These are phyloP conservation scores for Rusavskia elegans DNA, from an alignment of 495 filamentous ascomycete genomes.

Conservation along the genomic window DNA sequence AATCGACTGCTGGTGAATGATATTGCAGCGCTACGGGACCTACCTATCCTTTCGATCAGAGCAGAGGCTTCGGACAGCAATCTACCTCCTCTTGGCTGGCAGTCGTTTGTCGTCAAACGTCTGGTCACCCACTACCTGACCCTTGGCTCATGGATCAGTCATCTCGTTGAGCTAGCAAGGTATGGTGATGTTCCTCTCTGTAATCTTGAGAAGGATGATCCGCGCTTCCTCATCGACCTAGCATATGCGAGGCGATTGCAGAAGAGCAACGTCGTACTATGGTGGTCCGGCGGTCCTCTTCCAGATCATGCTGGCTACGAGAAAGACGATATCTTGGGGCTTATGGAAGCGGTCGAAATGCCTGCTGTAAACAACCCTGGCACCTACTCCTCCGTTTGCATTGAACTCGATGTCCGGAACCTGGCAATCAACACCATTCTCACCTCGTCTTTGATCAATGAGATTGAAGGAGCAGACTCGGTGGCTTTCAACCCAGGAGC, in stretches of 20 bases:
- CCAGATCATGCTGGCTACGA: slow-evolving; percentile 96
- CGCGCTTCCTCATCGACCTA: slow-evolving; percentile 85
- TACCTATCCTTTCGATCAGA: slow-evolving; percentile 65
- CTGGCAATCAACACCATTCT: slow-evolving; percentile 96
- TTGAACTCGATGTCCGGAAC: slow-evolving; percentile 86
- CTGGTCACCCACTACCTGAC: slow-evolving; percentile 80
- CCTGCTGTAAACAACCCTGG: slow-evolving; percentile 82
- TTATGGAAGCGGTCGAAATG: slow-evolving; percentile 85
- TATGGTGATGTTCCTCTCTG: slow-evolving; percentile 92
- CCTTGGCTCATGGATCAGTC: slow-evolving; percentile 78
- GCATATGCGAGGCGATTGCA: slow-evolving; percentile 85
- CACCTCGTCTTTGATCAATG: slow-evolving; percentile 93
- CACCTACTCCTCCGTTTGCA: slow-evolving; percentile 90
- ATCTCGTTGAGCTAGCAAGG: slow-evolving; percentile 69
- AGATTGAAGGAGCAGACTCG: slow-evolving; percentile 76
- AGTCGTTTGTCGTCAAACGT: slow-evolving; percentile 71
- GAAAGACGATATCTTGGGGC: slow-evolving; percentile 71
- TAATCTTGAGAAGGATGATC: slow-evolving; percentile 89
- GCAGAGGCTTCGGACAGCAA: slow-evolving; percentile 73
- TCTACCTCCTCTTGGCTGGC: slow-evolving; percentile 86
- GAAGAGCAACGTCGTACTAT: slow-evolving; percentile 87
- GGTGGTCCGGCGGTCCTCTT: slow-evolving; percentile 77
- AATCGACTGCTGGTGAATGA: slow-evolving; percentile 66
- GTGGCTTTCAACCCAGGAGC: slow-evolving; percentile 67
- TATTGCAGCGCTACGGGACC: slow-evolving; percentile 68